Evolutionary conservation across 2,329 filamentous ascomycete genomes (phyloP).

Genomic region (Colletotrichum godetiae): DNA sequence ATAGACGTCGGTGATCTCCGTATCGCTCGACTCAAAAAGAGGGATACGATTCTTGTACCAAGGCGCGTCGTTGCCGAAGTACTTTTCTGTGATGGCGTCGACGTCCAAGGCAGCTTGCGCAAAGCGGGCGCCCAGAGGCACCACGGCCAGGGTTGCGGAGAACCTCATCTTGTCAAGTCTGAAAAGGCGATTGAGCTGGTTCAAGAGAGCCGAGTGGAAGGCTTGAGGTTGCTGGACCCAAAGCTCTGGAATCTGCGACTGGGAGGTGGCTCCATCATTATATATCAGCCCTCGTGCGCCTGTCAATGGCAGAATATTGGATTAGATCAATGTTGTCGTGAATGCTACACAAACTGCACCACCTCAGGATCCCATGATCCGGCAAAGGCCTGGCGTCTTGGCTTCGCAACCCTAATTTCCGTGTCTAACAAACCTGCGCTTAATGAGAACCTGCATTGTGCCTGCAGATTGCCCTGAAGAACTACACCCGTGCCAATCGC

Average conservation of each 20-base stretch:
- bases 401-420: not conserved
- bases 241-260: not conserved
- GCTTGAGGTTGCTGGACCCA: not conserved
- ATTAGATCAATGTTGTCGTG: not conserved
- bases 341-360: not conserved
- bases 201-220: not conserved
- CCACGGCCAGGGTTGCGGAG: constrained; percentile 1
- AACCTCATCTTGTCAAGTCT: constrained; percentile 7
- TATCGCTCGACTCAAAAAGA: constrained; percentile 17
- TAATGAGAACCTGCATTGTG: not conserved
- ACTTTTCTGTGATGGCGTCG: constrained; percentile 7
- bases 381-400: not conserved
- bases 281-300: not conserved
- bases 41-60: constrained; percentile 20
- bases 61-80: constrained; percentile 25
- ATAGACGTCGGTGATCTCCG: constrained; percentile 54
- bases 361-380: not conserved
- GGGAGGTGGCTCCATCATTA: not conserved
- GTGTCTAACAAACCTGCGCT: not conserved
- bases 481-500: constrained; percentile 21
- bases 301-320: not conserved
- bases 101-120: constrained; percentile 1
- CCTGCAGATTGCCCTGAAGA: constrained; percentile 1
- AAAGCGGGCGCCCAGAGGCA: not conserved
- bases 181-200: not conserved